phyloP scores from a whole-genome alignment of 2,329 filamentous ascomycete species.

The Claviceps purpurea region DNA sequence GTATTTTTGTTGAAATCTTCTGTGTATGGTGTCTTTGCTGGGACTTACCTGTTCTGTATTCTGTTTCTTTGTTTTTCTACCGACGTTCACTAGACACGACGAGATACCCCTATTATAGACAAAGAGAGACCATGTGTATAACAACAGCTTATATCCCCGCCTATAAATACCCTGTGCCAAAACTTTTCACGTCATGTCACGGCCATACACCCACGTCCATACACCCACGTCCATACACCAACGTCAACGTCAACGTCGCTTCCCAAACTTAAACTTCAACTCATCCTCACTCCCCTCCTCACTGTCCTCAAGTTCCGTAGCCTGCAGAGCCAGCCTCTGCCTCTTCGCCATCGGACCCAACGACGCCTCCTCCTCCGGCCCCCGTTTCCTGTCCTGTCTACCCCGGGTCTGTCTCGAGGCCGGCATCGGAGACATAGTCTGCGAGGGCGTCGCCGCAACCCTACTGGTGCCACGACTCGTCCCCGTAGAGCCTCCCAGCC shows the following conservation, averaged over 20 bases:
- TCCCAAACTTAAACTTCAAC: conserved; percentile 42
- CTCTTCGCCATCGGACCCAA: conserved; percentile 20
- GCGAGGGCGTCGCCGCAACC: conserved; percentile 15
- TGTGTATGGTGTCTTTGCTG: too few species aligned
- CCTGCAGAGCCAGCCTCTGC: conserved; percentile 20
- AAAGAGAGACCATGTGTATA: neutral
- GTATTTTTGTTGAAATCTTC: too few species aligned
- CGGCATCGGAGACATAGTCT: conserved; percentile 14
- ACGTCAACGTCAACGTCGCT: conserved; percentile 23
- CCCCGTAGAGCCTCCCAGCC: conserved; percentile 8
- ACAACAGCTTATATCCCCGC: neutral
- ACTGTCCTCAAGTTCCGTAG: conserved; percentile 22
- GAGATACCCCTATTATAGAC: conserved; percentile 5
- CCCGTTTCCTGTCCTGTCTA: conserved; percentile 20
- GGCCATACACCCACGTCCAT: too few species aligned
- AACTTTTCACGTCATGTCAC: neutral
- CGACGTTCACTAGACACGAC: neutral
- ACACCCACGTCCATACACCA: conserved; percentile 13
- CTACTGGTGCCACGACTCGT: conserved; percentile 11
- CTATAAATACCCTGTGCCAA: neutral
- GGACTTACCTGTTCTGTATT: neutral
- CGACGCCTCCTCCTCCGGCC: conserved; percentile 14
- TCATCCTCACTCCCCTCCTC: conserved; percentile 44
- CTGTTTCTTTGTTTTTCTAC: neutral
- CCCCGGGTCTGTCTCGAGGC: conserved; percentile 11